Evolutionary conservation across 2,329 filamentous ascomycete genomes (phyloP).

Genomic region (Aspergillus pseudoviridinutans): DNA sequence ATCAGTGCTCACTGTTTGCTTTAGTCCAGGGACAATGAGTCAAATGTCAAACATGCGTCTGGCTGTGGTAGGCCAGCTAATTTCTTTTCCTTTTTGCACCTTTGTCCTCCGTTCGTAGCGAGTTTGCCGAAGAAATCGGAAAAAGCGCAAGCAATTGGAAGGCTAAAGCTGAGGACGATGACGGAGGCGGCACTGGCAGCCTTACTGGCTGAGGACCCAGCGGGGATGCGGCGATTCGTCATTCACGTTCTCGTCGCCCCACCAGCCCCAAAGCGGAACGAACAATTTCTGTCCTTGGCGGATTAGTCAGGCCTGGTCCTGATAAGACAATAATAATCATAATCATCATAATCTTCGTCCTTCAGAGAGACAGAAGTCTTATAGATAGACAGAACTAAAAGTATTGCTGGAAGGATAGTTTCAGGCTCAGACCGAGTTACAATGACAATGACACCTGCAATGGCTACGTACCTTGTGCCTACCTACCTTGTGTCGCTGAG

Average conservation of each 20-base stretch:
- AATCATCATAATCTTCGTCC: too few species aligned
- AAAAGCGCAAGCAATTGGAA: neutral
- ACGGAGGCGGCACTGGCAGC: neutral
- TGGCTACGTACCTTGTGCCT: too few species aligned
- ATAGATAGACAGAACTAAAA: neutral
- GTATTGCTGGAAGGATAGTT: neutral
- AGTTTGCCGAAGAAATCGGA: neutral
- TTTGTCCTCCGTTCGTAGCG: neutral
- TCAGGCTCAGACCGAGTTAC: neutral
- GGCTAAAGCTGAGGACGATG: neutral
- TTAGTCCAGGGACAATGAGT: neutral
- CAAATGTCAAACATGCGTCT: neutral
- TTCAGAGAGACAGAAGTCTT: neutral
- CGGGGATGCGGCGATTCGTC: constrained; percentile 5
- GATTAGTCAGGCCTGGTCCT: neutral
- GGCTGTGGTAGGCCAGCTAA: neutral
- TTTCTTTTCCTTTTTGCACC: neutral
- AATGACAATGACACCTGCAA: neutral
- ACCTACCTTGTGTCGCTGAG: neutral
- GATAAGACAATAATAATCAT: too few species aligned
- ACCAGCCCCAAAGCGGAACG: constrained; percentile 11
- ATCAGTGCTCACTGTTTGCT: neutral
- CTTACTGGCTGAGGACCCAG: neutral
- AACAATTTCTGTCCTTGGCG: constrained; percentile 12
- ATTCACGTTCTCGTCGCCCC: constrained; percentile 1